Evolutionary conservation across 2,329 filamentous ascomycete genomes (phyloP), one percentile per base, ranked within the genome.

Genomic region (Botryotinia calthae): DNA sequence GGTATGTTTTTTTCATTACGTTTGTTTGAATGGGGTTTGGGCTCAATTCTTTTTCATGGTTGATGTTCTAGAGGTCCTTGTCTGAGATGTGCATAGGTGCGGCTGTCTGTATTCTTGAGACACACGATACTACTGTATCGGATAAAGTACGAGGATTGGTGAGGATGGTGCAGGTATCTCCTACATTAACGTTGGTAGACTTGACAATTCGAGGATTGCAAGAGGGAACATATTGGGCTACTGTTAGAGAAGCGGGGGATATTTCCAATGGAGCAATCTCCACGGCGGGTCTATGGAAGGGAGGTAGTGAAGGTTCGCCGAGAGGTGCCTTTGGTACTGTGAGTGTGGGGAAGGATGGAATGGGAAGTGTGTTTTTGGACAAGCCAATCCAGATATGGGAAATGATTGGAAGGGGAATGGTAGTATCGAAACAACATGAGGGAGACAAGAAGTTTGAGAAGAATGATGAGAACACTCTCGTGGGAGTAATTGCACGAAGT

Each of bases 91-190:
- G 65, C 63, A 72, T 75, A 88, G 92, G 89, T 81, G 93, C 94
- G 44, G 94, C 95, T 62, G 96, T 99, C 61, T 97, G 95, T 83
- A 98, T 99, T 80, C 89, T 99, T 74, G 96, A 99, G 85, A 97
- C 94, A 72, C 90, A 93, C 79, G 87, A 90, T 63, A 84, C 82
- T 54, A 82, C 83, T 73, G 87, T 90, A 72, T 82, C 84, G 76
- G 87, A 91, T 79, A 86, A 92, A 78, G 94, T 99, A 70, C 89
- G 93, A 77, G 96, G 96, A 42, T 85, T 99, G 58, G 94, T 93
- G 75, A 90, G 96, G 77, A 97, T 99, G 92, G 95, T 99, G 59
- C 93, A 98, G 81, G 94, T 97, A 68, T 90, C 89, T 69, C 87
- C 92, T 5, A 89, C 87, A 59, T 87, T 93, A 78, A 97, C 95